Percentiles rank a stretch among this genome's conserved stretches.
Conservation (phyloP, 768 basidiomycete species). For the Auriscalpium microsporum region DNA sequence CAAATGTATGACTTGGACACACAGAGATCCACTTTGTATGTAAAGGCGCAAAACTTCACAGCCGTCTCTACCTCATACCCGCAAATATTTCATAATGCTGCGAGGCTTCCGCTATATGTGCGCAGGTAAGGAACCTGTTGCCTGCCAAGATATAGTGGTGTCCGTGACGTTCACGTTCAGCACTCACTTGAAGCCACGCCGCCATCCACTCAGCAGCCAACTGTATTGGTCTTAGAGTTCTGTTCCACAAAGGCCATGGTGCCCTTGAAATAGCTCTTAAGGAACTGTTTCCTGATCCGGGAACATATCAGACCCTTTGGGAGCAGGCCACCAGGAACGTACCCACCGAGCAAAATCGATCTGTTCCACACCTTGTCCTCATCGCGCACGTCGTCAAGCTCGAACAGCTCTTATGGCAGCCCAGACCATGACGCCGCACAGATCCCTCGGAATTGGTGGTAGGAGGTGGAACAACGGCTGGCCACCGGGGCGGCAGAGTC, state of each 20-base stretch:
- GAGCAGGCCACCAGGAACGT: conserved; percentile 2
- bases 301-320: background rate
- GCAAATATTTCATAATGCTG: conserved; percentile 17
- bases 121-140: conserved; percentile 43
- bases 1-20: too few species aligned
- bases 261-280: conserved; percentile 47
- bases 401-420: conserved; percentile 64
- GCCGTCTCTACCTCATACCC: background rate
- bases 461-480: conserved; percentile 58
- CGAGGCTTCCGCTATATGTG: conserved; percentile 43
- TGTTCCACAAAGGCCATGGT: conserved; percentile 45
- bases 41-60: too few species aligned
- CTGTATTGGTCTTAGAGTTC: conserved; percentile 61
- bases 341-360: conserved; percentile 65
- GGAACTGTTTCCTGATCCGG: conserved; percentile 39
- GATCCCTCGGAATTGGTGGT: conserved; percentile 46
- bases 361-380: conserved; percentile 76
- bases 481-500: conserved; percentile 60
- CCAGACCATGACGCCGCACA: conserved; percentile 63
- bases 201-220: conserved; percentile 61
- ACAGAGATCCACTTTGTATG: too few species aligned
- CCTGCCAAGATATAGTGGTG: conserved; percentile 20
- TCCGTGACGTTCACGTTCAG: too few species aligned
- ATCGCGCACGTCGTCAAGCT: conserved; percentile 59
- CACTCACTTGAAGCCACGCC: conserved; percentile 49